These are phyloP conservation scores for Lecanicillium sp. DNA, from an alignment of 2,329 filamentous ascomycete genomes.

Conservation along the genomic window DNA sequence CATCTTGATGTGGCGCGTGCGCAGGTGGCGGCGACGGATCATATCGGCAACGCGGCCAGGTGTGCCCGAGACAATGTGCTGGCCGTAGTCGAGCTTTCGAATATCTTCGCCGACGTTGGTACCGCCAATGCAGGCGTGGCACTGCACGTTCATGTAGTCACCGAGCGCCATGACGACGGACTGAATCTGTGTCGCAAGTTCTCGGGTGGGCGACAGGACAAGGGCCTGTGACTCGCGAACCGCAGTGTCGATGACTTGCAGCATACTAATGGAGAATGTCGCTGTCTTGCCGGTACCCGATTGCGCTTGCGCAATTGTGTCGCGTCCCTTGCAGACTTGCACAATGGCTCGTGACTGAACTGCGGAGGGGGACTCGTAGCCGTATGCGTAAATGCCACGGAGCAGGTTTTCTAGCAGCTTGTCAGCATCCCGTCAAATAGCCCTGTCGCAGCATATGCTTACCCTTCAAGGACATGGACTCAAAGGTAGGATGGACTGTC, in stretches of 20 bases:
- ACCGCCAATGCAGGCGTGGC: conserved; percentile 95
- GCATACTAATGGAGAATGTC: conserved; percentile 92
- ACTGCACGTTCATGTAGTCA: conserved; percentile 99
- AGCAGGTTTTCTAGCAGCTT: conserved; percentile 68
- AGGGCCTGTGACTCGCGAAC: conserved; percentile 91
- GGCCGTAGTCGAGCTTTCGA: conserved; percentile 91
- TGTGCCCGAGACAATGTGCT: conserved; percentile 95
- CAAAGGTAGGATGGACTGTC: conserved; percentile 86
- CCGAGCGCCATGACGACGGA: conserved; percentile 99
- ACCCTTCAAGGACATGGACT: conserved; percentile 93
- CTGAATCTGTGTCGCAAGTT: conserved; percentile 96
- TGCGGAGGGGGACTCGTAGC: conserved; percentile 95
- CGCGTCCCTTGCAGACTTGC: conserved; percentile 96
- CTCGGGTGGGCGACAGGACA: conserved; percentile 90
- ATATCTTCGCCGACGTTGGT: conserved; percentile 98
- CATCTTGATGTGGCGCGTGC: conserved; percentile 58
- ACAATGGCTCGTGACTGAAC: conserved; percentile 98
- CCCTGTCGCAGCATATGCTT: conserved; percentile 13
- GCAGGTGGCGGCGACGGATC: conserved; percentile 50
- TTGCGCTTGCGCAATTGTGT: conserved; percentile 97
- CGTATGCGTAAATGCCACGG: conserved; percentile 95
- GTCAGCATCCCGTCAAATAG: conserved; percentile 5
- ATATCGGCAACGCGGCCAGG: conserved; percentile 80
- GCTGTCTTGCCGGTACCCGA: conserved; percentile 96
- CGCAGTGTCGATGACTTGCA: conserved; percentile 91